A percentile compares a stretch with the other conserved stretches of the same genome.
These are phyloP conservation scores for Tilletia walkeri DNA, from an alignment of 1,284 basidiomycete species.

Conservation along the genomic window DNA sequence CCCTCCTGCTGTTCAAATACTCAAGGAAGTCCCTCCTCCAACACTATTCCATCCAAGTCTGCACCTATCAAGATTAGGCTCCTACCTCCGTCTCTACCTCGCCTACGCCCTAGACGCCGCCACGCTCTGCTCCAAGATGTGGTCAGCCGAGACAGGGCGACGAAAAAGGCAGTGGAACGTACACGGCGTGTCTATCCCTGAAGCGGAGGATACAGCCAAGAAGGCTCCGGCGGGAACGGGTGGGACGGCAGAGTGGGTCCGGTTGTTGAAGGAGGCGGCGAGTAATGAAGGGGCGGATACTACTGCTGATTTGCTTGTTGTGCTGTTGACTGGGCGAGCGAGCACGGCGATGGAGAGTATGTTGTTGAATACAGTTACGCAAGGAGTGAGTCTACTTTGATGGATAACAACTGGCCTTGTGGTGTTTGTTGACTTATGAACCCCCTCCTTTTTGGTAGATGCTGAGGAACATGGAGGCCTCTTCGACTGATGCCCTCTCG, in stretches of 20 bases:
- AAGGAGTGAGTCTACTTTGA: slow-evolving; percentile 33
- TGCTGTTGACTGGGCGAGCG: slow-evolving; percentile 35
- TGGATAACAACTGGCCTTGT: slow-evolving; percentile 20
- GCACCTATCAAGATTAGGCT: slow-evolving; percentile 22
- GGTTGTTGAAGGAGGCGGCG: slow-evolving; percentile 30
- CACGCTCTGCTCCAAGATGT: slow-evolving; percentile 26
- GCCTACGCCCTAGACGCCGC: slow-evolving; percentile 35
- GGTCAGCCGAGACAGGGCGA: slow-evolving; percentile 3
- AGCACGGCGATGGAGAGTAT: slow-evolving; percentile 41
- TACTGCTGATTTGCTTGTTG: slow-evolving; percentile 37
- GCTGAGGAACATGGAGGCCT: slow-evolving; percentile 7
- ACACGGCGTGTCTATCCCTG: neutral
- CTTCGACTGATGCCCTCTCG: neutral
- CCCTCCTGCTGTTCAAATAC: slow-evolving; percentile 5
- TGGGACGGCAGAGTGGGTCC: slow-evolving; percentile 32
- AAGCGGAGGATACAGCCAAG: slow-evolving; percentile 24
- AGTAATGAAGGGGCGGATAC: slow-evolving; percentile 37
- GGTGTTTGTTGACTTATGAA: slow-evolving; percentile 20
- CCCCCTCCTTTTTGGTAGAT: neutral
- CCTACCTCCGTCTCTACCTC: slow-evolving; percentile 29
- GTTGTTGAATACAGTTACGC: slow-evolving; percentile 38
- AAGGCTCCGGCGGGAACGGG: slow-evolving; percentile 21
- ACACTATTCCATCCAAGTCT: slow-evolving; percentile 18
- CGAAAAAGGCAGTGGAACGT: neutral
- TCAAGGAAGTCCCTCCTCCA: slow-evolving; percentile 19